Evolutionary conservation across 768 basidiomycete genomes (phyloP), one percentile per base, ranked within the genome.

Genomic region (Leccinum imitatum): DNA sequence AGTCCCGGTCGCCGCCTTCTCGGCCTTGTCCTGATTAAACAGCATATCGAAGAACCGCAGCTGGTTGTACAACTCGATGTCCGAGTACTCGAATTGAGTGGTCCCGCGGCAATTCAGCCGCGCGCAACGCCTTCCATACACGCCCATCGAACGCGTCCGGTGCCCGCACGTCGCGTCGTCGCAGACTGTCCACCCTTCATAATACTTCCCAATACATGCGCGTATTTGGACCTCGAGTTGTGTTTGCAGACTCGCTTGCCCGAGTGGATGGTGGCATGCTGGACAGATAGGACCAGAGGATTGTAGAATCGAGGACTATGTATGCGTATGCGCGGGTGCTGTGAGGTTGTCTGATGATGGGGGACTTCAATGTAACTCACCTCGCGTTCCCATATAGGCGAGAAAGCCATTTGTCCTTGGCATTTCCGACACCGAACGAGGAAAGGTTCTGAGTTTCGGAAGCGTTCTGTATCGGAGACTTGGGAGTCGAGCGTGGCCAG

Each of bases 221-320:
- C 95, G 86, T 54, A 98, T 90, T 66, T 95, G 93, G 2, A 82
- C 76, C 69, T 98, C 95, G 14, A 98, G 83, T 71, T 98, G 97
- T 21, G 86, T 79, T 61, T 87, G 85, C 51, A 98, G 70, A 63
- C 91, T 91, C 0, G 85, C 83, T 0, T 73, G 60, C 25, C 78
- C 78, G 17, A 95, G 69, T 1, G 71, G 62, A 2, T 76, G 71
- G 33, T 80, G 73, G 71, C 96, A 98, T 1, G 79, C 78, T 9
- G 84, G 83, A 70, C 97, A 99, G 1, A 76, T 72, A 0, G 88
- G 79, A 0, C 97, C 96, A 9, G 79, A 77, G 0, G 83, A 69
- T 30, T 78, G 80, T 14, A 98, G 70, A 41, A 93, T 77, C 17
- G 85, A 87, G 17, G 81, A 75, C 93, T 95, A 50, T 55, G 46